Percentiles rank a stretch among this genome's conserved stretches.
These are phyloP conservation scores for Rickenella mellea DNA, from an alignment of 768 basidiomycete genomes.

Conservation along the genomic window DNA sequence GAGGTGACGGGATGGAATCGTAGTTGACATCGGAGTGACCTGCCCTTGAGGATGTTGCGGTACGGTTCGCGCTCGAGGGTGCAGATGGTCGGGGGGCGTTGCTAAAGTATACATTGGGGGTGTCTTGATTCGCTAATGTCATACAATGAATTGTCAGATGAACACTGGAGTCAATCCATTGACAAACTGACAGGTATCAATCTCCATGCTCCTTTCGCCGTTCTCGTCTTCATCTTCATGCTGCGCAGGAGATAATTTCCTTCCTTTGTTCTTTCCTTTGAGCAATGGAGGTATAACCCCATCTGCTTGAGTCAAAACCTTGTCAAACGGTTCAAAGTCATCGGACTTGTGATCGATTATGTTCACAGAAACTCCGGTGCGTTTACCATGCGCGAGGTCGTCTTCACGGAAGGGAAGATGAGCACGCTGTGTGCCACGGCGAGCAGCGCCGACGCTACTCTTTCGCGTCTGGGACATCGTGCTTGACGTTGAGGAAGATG, in stretches of 20 bases:
- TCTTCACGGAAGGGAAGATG: constrained; percentile 76
- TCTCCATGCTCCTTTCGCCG: constrained; percentile 73
- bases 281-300: constrained; percentile 51
- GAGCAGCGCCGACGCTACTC: constrained; percentile 29
- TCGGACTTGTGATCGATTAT: constrained; percentile 67
- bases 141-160: background rate
- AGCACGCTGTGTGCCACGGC: constrained; percentile 51
- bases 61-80: constrained; percentile 27
- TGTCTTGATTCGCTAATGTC: constrained; percentile 7
- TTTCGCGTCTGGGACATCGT: constrained; percentile 16
- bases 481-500: background rate
- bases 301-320: constrained; percentile 63
- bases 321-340: constrained; percentile 76
- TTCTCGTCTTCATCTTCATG: constrained; percentile 33
- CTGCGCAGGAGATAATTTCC: constrained; percentile 11
- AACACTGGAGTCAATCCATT: constrained; percentile 9
- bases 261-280: constrained; percentile 41
- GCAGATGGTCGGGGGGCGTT: constrained; percentile 28
- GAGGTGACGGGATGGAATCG: constrained; percentile 56
- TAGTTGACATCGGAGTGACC: constrained; percentile 47
- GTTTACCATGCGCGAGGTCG: constrained; percentile 70
- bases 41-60: constrained; percentile 34
- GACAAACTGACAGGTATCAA: constrained; percentile 53
- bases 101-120: constrained; percentile 21
- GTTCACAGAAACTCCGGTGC: constrained; percentile 62